Evolutionary conservation across 1,139 yeast genomes (phyloP).

Genomic region (Kodamaea plutei): DNA sequence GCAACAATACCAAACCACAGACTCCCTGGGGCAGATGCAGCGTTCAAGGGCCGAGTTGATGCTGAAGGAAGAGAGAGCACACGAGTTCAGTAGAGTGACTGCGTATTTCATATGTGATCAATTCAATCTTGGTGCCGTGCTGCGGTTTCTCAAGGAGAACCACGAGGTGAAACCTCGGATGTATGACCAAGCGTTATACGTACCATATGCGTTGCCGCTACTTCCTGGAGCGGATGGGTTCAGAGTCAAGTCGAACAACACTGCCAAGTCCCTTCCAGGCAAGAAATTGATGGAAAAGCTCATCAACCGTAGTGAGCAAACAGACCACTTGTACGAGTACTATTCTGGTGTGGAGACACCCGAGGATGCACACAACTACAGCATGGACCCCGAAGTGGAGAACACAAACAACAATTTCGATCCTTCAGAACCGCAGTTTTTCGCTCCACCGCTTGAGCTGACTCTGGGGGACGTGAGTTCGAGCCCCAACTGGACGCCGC

Average conservation of each 20-base stretch:
- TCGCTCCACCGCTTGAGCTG: constrained; percentile 34
- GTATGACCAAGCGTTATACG: constrained; percentile 88
- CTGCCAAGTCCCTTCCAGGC: constrained; percentile 59
- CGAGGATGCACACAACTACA: constrained; percentile 58
- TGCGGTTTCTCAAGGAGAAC: constrained; percentile 58
- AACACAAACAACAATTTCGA: constrained; percentile 39
- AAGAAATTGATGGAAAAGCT: constrained; percentile 68
- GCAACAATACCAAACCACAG: constrained; percentile 9
- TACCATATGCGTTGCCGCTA: constrained; percentile 83
- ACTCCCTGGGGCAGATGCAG: constrained; percentile 25
- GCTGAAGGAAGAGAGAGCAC: constrained; percentile 65
- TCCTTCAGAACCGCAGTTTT: constrained; percentile 48
- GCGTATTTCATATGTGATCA: constrained; percentile 88
- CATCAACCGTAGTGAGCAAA: constrained; percentile 75
- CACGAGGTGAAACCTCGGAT: constrained; percentile 83
- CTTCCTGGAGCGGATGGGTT: constrained; percentile 85
- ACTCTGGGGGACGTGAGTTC: not conserved
- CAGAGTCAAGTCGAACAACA: constrained; percentile 74
- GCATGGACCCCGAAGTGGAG: constrained; percentile 44
- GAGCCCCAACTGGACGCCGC: not conserved
- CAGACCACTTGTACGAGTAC: constrained; percentile 88
- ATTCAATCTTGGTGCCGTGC: constrained; percentile 60
- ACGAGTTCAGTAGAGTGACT: constrained; percentile 76
- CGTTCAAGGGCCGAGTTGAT: constrained; percentile 66
- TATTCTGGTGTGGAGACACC: constrained; percentile 77